Percentiles rank a stretch among this genome's conserved stretches.
Evolutionary conservation across 2,329 filamentous ascomycete genomes (phyloP).

Genomic region (Chrysosporium queenslandicum): DNA sequence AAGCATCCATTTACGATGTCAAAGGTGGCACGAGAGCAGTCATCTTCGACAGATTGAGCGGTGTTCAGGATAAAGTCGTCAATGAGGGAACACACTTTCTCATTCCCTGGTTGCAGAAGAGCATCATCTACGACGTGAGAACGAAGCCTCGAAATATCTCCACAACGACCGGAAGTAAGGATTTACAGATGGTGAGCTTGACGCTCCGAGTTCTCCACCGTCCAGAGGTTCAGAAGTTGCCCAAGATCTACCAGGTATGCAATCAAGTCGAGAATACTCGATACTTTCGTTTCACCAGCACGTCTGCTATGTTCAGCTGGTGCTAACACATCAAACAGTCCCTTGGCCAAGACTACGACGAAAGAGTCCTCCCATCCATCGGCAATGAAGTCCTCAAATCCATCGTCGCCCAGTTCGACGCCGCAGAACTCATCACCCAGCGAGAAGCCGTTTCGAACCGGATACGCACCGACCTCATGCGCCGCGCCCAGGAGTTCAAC

Average conservation of each 20-base stretch:
- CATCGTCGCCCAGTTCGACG: constrained; percentile 97
- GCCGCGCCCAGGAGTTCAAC: constrained; percentile 93
- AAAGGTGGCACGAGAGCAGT: constrained; percentile 88
- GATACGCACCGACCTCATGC: constrained; percentile 84
- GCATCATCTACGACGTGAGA: constrained; percentile 91
- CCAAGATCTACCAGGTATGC: constrained; percentile 94
- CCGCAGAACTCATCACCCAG: constrained; percentile 96
- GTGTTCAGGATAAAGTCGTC: constrained; percentile 84
- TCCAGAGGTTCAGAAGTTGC: constrained; percentile 82
- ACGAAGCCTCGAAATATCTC: constrained; percentile 96
- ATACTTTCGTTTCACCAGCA: background rate
- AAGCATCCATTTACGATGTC: constrained; percentile 90
- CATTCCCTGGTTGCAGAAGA: constrained; percentile 88
- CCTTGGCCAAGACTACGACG: constrained; percentile 96
- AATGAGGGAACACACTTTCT: constrained; percentile 97
- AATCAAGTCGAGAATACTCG: background rate
- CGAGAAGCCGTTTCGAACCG: constrained; percentile 92
- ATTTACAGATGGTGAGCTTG: constrained; percentile 99
- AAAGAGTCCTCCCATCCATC: constrained; percentile 94
- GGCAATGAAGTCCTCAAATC: constrained; percentile 98
- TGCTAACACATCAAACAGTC: constrained; percentile 48
- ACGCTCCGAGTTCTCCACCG: constrained; percentile 90
- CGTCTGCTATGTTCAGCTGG: background rate
- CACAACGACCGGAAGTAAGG: constrained; percentile 96
- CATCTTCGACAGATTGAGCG: constrained; percentile 89